phyloP scores from a whole-genome alignment of 192 early-diverging fungal species.

The Hyaloraphidium curvatum region DNA sequence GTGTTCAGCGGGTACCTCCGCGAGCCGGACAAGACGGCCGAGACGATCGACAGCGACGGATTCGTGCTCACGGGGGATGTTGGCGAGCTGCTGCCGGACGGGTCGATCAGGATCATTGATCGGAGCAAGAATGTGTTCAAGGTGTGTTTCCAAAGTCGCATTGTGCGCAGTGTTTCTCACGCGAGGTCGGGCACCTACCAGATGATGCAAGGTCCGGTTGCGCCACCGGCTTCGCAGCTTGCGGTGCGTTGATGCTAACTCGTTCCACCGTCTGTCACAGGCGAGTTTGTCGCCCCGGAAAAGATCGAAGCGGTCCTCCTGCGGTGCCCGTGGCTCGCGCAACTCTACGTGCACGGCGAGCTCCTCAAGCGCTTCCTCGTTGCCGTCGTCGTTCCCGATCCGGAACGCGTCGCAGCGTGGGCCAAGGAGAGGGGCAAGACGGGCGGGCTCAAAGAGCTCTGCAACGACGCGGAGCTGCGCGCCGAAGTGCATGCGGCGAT shows the following conservation, averaged over 20 bases:
- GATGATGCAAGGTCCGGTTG: too few species aligned
- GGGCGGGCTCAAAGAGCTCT: slow-evolving; percentile 5
- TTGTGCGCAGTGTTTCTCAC: too few species aligned
- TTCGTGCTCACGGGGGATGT: slow-evolving; percentile 43
- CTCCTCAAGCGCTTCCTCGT: slow-evolving; percentile 46
- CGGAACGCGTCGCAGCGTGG: slow-evolving; percentile 15
- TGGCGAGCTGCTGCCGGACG: slow-evolving; percentile 21
- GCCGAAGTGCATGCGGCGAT: slow-evolving; percentile 16
- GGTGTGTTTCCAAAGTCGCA: too few species aligned
- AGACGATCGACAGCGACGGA: too few species aligned
- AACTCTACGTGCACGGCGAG: slow-evolving; percentile 64
- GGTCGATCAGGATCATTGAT: slow-evolving; percentile 28
- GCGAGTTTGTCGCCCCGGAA: slow-evolving; percentile 43
- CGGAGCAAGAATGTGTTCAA: slow-evolving; percentile 18
- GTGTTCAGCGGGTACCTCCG: slow-evolving; percentile 56
- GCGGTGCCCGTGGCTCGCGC: slow-evolving; percentile 38
- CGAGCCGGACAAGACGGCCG: too few species aligned
- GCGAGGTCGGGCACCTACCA: too few species aligned
- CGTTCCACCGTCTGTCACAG: neutral
- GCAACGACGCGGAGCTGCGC: slow-evolving; percentile 23
- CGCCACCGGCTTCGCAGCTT: too few species aligned
- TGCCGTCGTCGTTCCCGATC: slow-evolving; percentile 54
- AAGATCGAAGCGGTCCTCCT: slow-evolving; percentile 58
- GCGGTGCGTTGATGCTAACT: neutral
- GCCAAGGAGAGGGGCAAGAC: neutral